A percentile compares a stretch with the other conserved stretches of the same genome.
Conservation (phyloP, 2,329 filamentous ascomycete species). For the Colletotrichum godetiae region DNA sequence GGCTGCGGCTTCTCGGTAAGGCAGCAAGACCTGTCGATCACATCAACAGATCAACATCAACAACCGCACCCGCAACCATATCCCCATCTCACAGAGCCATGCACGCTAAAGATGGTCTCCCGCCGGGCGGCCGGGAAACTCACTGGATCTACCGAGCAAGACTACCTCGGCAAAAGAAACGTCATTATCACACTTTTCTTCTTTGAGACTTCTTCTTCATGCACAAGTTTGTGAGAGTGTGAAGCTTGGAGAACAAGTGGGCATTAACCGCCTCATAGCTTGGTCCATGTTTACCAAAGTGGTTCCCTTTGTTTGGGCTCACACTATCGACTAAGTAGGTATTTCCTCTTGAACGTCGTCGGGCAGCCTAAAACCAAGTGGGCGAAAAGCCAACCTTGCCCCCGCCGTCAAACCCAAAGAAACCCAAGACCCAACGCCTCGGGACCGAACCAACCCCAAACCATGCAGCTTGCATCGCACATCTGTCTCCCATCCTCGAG, state of each 20-base stretch:
- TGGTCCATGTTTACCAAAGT: not conserved
- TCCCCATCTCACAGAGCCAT: not conserved
- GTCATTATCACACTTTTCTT: not conserved
- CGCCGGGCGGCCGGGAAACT: not conserved
- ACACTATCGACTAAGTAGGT: not conserved
- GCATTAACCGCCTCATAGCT: not conserved
- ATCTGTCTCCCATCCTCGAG: not conserved
- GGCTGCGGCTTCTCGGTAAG: not conserved
- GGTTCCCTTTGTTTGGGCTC: slow-evolving; percentile 7
- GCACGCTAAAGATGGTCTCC: not conserved
- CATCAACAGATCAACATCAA: not conserved
- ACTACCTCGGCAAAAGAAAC: not conserved
- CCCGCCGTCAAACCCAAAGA: not conserved
- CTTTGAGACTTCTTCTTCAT: not conserved
- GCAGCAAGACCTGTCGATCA: not conserved
- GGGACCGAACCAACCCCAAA: not conserved
- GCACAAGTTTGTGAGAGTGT: not conserved
- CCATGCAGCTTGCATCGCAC: not conserved
- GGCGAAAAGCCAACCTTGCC: not conserved
- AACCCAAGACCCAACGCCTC: slow-evolving; percentile 8
- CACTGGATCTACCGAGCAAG: not conserved
- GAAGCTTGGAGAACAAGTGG: not conserved
- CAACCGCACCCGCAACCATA: not conserved
- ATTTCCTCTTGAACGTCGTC: not conserved
- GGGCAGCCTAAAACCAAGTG: not conserved